Percentiles rank a stretch among this genome's conserved stretches.
Conservation (phyloP, 345 rosid genomes). For the Populus euphratica region DNA sequence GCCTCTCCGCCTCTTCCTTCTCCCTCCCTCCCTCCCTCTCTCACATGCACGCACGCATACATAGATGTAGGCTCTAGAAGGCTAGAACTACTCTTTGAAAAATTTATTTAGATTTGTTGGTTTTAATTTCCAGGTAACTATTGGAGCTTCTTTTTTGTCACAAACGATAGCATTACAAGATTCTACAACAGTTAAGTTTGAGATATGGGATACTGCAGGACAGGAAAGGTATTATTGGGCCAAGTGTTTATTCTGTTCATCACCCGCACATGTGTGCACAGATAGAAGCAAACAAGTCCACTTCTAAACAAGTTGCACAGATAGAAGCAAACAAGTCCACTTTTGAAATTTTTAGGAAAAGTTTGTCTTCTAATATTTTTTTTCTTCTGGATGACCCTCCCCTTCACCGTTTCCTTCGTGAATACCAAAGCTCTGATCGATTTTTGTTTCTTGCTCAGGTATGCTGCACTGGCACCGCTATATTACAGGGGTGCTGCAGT, state of each 20-base stretch:
- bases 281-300: background rate
- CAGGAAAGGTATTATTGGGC: conserved; percentile 74
- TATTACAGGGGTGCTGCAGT: conserved; percentile 97
- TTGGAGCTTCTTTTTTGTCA: conserved; percentile 96
- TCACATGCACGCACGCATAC: background rate
- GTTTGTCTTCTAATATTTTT: background rate
- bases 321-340: background rate
- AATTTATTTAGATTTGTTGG: conserved; percentile 6
- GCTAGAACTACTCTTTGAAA: background rate
- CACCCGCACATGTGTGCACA: background rate
- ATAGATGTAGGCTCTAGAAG: background rate
- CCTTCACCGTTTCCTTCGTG: background rate
- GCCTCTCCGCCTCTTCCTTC: background rate
- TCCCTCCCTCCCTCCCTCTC: background rate
- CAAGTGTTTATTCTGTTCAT: background rate
- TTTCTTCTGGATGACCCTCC: background rate
- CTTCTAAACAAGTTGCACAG: no score
- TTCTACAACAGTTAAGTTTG: conserved; percentile 94
- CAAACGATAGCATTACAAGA: conserved; percentile 97
- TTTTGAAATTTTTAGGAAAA: conserved; percentile 11
- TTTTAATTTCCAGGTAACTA: conserved; percentile 69
- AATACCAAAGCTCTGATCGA: background rate
- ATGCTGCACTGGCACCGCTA: conserved; percentile 96
- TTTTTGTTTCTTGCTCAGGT: conserved; percentile 38
- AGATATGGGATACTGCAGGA: conserved; percentile 99